A percentile compares a stretch with the other conserved stretches of the same genome.
These are phyloP conservation scores for Clavispora carvajalis DNA, from an alignment of 805 yeast genomes.

Conservation along the genomic window DNA sequence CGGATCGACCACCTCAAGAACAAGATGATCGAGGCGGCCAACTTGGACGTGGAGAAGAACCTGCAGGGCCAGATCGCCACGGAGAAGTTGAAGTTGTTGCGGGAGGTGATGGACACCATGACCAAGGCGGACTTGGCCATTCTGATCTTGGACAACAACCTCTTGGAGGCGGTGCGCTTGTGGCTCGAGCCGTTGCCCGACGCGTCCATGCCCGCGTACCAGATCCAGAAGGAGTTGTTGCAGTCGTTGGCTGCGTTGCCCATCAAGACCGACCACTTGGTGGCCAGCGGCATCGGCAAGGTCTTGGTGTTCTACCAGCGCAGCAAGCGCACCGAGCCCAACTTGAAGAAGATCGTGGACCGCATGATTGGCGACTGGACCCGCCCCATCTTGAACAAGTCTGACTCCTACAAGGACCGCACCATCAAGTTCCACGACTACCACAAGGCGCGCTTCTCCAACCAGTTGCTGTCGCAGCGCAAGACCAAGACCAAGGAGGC, in stretches of 20 bases:
- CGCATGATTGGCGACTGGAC: slow-evolving; percentile 95
- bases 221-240: slow-evolving; percentile 85
- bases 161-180: slow-evolving; percentile 86
- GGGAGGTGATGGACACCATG: slow-evolving; percentile 70
- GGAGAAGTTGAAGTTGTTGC: slow-evolving; percentile 71
- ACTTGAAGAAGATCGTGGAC: slow-evolving; percentile 83
- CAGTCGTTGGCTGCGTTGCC: slow-evolving; percentile 72
- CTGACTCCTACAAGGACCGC: slow-evolving; percentile 90
- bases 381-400: slow-evolving; percentile 92
- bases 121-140: slow-evolving; percentile 84
- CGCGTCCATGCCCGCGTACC: slow-evolving; percentile 95
- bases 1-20: slow-evolving; percentile 74
- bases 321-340: slow-evolving; percentile 82
- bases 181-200: slow-evolving; percentile 99
- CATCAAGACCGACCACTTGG: slow-evolving; percentile 89
- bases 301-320: slow-evolving; percentile 90
- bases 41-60: slow-evolving; percentile 58
- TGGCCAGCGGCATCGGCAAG: slow-evolving; percentile 93
- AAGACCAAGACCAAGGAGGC: slow-evolving; percentile 29
- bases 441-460: slow-evolving; percentile 50
- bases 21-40: slow-evolving; percentile 86
- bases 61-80: slow-evolving; percentile 65
- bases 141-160: slow-evolving; percentile 87
- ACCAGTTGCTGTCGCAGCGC: slow-evolving; percentile 33
- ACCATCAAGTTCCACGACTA: slow-evolving; percentile 64